Conservation (phyloP, 1,284 basidiomycete genomes). For the Peniophora sp. region DNA sequence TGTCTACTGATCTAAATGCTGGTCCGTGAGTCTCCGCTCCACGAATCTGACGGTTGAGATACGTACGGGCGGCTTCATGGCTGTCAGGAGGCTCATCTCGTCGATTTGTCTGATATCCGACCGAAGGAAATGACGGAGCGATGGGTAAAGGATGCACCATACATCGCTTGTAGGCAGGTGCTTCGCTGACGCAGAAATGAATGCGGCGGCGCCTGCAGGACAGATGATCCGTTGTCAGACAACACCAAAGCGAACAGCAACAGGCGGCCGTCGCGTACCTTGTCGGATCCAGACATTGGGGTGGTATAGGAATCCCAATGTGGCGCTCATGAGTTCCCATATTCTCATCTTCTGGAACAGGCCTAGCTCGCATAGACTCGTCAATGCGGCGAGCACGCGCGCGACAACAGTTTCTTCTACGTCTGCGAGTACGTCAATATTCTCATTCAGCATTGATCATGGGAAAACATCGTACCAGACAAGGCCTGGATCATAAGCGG, state of each 20-base stretch:
- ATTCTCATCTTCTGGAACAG: constrained; percentile 88
- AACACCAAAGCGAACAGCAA: background rate
- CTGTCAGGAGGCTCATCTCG: constrained; percentile 65
- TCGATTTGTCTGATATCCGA: constrained; percentile 79
- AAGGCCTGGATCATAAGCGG: constrained; percentile 91
- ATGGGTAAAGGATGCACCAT: constrained; percentile 96
- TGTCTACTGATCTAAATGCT: constrained; percentile 58
- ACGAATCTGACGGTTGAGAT: background rate
- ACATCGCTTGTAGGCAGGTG: constrained; percentile 79
- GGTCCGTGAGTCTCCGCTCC: background rate
- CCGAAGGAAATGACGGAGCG: constrained; percentile 77
- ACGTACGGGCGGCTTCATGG: constrained; percentile 74
- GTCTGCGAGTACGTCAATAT: constrained; percentile 41
- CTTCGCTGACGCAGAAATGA: constrained; percentile 79
- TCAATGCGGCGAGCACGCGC: constrained; percentile 79
- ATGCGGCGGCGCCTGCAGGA: constrained; percentile 67
- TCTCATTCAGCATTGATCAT: constrained; percentile 33
- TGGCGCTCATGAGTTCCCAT: constrained; percentile 87
- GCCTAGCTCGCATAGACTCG: constrained; percentile 79
- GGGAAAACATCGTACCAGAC: constrained; percentile 51
- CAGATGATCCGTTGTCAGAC: constrained; percentile 1
- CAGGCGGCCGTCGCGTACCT: constrained; percentile 34
- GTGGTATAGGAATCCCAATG: constrained; percentile 88
- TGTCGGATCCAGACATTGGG: constrained; percentile 96
- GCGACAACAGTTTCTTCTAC: constrained; percentile 92